A percentile compares a stretch with the other conserved stretches of the same genome.
Conservation (phyloP, 1,284 basidiomycete species). For the Marasmius tenuissimus region DNA sequence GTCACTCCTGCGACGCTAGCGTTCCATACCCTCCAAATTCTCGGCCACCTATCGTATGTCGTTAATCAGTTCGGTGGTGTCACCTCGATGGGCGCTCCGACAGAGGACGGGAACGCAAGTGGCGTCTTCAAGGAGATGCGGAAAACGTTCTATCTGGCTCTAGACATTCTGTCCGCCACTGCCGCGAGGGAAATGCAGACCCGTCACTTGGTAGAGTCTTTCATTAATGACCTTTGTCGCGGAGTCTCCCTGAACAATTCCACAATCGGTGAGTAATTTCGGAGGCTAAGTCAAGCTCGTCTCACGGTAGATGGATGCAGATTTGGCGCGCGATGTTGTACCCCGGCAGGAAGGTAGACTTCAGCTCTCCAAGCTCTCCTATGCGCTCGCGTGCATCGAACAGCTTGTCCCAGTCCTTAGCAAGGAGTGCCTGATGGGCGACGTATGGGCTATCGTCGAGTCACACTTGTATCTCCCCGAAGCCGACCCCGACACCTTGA, state of each 20-base stretch:
- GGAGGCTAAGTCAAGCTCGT: not conserved
- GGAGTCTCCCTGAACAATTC: not conserved
- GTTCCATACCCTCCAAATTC: slow-evolving; percentile 46
- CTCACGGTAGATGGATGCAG: not conserved
- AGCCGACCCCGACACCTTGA: slow-evolving; percentile 51
- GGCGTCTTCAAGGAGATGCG: slow-evolving; percentile 65
- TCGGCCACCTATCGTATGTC: slow-evolving; percentile 68
- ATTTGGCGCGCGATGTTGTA: not conserved
- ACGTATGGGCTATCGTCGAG: slow-evolving; percentile 57
- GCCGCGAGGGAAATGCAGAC: slow-evolving; percentile 37
- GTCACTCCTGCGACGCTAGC: slow-evolving; percentile 44
- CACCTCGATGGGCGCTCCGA: slow-evolving; percentile 39
- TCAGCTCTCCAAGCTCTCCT: slow-evolving; percentile 54
- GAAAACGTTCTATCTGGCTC: slow-evolving; percentile 66
- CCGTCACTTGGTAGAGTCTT: not conserved
- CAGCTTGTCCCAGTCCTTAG: slow-evolving; percentile 64
- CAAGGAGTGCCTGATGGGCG: slow-evolving; percentile 44
- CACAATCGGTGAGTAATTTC: no score
- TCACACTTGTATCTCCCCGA: slow-evolving; percentile 44
- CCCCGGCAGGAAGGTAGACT: slow-evolving; percentile 8
- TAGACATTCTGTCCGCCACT: slow-evolving; percentile 60
- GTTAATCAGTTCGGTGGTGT: slow-evolving; percentile 75
- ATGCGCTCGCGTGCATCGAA: slow-evolving; percentile 64
- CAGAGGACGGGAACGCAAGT: slow-evolving; percentile 19
- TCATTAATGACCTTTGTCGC: slow-evolving; percentile 4